phyloP scores from a whole-genome alignment of 768 basidiomycete species.

The Lentinula aciculospora region DNA sequence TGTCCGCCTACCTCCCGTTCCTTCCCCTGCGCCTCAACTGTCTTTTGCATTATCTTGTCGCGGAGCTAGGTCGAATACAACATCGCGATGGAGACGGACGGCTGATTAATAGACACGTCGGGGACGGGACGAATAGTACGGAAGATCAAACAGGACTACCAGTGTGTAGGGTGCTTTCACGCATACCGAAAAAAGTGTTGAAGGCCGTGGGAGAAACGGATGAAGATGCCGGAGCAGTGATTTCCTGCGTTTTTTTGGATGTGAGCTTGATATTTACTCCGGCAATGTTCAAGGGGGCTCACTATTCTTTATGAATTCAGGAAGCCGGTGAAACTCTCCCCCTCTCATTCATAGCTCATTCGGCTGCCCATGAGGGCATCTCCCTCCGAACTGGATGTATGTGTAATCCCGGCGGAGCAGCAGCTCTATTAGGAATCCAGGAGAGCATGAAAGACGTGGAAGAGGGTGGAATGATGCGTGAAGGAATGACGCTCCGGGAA shows the following conservation, averaged over 20 bases:
- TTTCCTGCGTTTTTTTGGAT: conserved; percentile 57
- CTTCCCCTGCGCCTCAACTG: conserved; percentile 70
- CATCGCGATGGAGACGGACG: conserved; percentile 25
- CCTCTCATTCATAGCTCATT: conserved; percentile 68
- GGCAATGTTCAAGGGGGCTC: neutral
- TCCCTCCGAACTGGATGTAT: conserved; percentile 82
- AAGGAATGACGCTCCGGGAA: conserved; percentile 54
- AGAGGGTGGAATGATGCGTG: conserved; percentile 31
- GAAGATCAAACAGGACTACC: conserved; percentile 47
- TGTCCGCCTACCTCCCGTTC: conserved; percentile 75
- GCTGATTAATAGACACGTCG: neutral
- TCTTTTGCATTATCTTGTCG: conserved; percentile 56
- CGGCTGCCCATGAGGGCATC: conserved; percentile 57
- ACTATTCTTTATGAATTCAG: conserved; percentile 25
- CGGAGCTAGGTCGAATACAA: conserved; percentile 49
- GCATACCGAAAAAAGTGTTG: conserved; percentile 45
- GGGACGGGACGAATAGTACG: neutral
- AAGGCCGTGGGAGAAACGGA: conserved; percentile 54
- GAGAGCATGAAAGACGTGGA: conserved; percentile 45
- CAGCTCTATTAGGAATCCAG: conserved; percentile 62
- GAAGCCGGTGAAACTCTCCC: conserved; percentile 62
- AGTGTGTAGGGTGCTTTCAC: conserved; percentile 66
- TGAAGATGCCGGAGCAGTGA: conserved; percentile 56
- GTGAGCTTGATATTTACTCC: conserved; percentile 33
- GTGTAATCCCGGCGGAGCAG: conserved; percentile 84